A percentile compares a stretch with the other conserved stretches of the same genome.
phyloP scores from a whole-genome alignment of 2,329 filamentous ascomycete genomes.

The Colletotrichum tabaci region DNA sequence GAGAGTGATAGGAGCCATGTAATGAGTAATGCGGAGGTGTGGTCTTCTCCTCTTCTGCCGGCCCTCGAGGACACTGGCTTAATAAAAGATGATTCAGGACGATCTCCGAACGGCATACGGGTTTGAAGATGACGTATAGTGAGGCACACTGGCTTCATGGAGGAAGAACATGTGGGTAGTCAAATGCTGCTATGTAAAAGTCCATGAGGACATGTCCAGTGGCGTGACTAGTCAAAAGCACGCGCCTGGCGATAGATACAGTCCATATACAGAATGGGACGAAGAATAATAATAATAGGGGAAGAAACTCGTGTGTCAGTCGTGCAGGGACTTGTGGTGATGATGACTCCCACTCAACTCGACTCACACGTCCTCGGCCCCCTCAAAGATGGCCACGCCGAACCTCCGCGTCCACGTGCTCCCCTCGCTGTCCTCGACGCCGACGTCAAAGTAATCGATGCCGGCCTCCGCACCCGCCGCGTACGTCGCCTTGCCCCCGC shows the following conservation, averaged over 20 bases:
- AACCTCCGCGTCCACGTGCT: constrained; percentile 44
- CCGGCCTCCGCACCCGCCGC: constrained; percentile 39
- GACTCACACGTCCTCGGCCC: constrained; percentile 15
- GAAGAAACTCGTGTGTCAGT: too few relatives aligned
- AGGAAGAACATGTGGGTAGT: too few relatives aligned
- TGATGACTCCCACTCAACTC: too few relatives aligned
- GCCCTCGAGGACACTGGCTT: background rate
- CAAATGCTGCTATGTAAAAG: background rate
- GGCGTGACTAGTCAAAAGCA: background rate
- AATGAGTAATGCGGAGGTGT: background rate
- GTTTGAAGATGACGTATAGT: too few relatives aligned
- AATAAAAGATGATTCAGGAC: background rate
- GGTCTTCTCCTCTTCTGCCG: background rate
- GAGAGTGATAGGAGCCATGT: background rate
- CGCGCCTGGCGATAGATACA: background rate
- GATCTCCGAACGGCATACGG: too few relatives aligned
- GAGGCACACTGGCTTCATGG: too few relatives aligned
- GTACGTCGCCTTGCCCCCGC: constrained; percentile 39
- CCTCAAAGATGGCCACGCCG: constrained; percentile 43
- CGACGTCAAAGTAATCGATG: constrained; percentile 42
- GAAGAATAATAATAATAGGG: background rate
- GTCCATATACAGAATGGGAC: constrained; percentile 2
- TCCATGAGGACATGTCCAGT: background rate
- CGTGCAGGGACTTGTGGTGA: too few relatives aligned
- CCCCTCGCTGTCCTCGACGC: constrained; percentile 43